phyloP scores from a whole-genome alignment of 1,284 basidiomycete species.

The Tylopilus sp. region DNA sequence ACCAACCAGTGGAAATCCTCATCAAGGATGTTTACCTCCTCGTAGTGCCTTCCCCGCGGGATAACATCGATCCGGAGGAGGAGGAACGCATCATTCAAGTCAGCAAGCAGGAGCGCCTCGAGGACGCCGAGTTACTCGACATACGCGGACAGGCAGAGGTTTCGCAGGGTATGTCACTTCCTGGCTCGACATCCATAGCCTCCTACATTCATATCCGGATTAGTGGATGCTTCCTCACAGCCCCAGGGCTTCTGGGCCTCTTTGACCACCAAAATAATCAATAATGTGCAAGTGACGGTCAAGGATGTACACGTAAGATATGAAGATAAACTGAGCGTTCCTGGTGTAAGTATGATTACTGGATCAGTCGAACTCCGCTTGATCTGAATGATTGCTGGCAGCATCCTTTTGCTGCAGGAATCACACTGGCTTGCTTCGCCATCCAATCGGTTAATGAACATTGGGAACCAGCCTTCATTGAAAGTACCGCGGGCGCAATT shows the following conservation, averaged over 20 bases:
- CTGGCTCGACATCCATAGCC: background rate
- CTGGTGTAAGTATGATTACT: slow-evolving; percentile 57
- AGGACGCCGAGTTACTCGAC: slow-evolving; percentile 86
- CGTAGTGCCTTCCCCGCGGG: slow-evolving; percentile 79
- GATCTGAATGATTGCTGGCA: slow-evolving; percentile 30
- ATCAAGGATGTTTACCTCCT: slow-evolving; percentile 96
- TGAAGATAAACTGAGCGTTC: slow-evolving; percentile 92
- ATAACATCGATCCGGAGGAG: slow-evolving; percentile 76
- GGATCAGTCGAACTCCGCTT: background rate
- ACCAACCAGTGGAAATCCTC: slow-evolving; percentile 87
- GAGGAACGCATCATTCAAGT: slow-evolving; percentile 82
- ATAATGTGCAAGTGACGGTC: slow-evolving; percentile 95
- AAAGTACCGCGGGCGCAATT: slow-evolving; percentile 83
- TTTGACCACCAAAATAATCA: slow-evolving; percentile 87
- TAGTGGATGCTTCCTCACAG: slow-evolving; percentile 62
- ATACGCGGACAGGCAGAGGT: slow-evolving; percentile 60
- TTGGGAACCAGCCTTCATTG: slow-evolving; percentile 95
- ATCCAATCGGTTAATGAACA: slow-evolving; percentile 90
- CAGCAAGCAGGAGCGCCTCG: slow-evolving; percentile 84
- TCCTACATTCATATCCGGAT: background rate
- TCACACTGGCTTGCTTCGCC: slow-evolving; percentile 90
- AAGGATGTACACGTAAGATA: slow-evolving; percentile 96
- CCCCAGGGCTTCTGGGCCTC: slow-evolving; percentile 82
- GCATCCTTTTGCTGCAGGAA: slow-evolving; percentile 93
- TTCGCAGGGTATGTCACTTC: slow-evolving; percentile 40